These are phyloP conservation scores for Corynespora cassiicola DNA, from an alignment of 2,329 filamentous ascomycete genomes.

Conservation along the genomic window DNA sequence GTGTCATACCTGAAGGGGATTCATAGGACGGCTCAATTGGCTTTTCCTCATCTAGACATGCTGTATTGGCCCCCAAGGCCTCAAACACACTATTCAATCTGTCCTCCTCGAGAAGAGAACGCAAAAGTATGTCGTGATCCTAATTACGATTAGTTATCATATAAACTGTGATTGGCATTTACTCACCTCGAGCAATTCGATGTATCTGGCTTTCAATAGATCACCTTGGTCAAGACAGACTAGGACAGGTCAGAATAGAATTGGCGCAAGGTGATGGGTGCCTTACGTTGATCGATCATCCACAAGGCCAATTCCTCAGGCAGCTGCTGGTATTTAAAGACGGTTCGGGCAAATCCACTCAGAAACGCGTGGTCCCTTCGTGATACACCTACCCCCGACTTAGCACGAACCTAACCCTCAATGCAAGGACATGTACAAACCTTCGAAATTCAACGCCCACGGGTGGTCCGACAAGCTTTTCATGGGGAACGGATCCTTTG, in stretches of 20 bases:
- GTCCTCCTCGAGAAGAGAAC: slow-evolving; percentile 45
- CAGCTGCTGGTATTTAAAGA: slow-evolving; percentile 45
- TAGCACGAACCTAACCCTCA: slow-evolving; percentile 12
- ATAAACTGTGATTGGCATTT: neutral
- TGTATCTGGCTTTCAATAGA: slow-evolving; percentile 44
- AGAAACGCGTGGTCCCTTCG: slow-evolving; percentile 49
- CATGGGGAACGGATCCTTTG: slow-evolving; percentile 17
- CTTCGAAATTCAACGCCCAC: slow-evolving; percentile 42
- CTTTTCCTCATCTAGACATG: slow-evolving; percentile 3
- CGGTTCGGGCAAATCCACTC: slow-evolving; percentile 49
- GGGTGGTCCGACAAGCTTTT: slow-evolving; percentile 33
- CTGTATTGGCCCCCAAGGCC: slow-evolving; percentile 61
- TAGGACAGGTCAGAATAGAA: slow-evolving; percentile 21
- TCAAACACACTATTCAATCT: slow-evolving; percentile 62
- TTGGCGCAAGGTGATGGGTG: neutral
- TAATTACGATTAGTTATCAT: slow-evolving; percentile 12
- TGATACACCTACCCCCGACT: slow-evolving; percentile 19
- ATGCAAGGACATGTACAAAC: slow-evolving; percentile 15
- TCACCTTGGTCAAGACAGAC: slow-evolving; percentile 39
- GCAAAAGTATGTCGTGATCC: slow-evolving; percentile 29
- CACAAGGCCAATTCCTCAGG: slow-evolving; percentile 49
- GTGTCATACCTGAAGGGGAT: slow-evolving; percentile 9
- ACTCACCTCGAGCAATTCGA: slow-evolving; percentile 36
- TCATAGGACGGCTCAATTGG: slow-evolving; percentile 12
- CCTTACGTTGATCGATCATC: slow-evolving; percentile 49